phyloP scores from a whole-genome alignment of 2,329 filamentous ascomycete species.

The Cercospora beticola region DNA sequence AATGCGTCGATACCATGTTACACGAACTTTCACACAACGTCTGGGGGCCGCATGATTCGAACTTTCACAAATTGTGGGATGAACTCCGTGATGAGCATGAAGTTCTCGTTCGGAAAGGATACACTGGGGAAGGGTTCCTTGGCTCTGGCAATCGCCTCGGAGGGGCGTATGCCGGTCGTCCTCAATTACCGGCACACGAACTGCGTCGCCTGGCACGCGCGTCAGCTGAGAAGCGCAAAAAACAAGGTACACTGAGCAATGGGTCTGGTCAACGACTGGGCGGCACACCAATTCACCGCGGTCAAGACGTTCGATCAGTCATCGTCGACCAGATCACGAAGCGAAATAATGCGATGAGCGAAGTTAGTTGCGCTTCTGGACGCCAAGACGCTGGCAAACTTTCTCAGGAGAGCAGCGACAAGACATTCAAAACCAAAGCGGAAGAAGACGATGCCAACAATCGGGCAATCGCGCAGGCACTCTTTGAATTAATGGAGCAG shows the following conservation, averaged over 20 bases:
- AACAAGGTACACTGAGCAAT: slow-evolving; percentile 46
- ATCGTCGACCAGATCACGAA: slow-evolving; percentile 69
- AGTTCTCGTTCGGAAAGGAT: slow-evolving; percentile 73
- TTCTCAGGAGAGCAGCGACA: slow-evolving; percentile 63
- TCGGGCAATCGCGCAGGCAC: slow-evolving; percentile 76
- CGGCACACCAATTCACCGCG: slow-evolving; percentile 56
- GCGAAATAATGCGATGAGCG: slow-evolving; percentile 57
- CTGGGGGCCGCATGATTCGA: slow-evolving; percentile 75
- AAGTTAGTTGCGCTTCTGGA: slow-evolving; percentile 70
- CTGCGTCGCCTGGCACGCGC: slow-evolving; percentile 70
- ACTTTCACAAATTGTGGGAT: slow-evolving; percentile 86
- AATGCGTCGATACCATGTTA: slow-evolving; percentile 85
- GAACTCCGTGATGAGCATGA: slow-evolving; percentile 84
- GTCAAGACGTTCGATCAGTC: slow-evolving; percentile 67
- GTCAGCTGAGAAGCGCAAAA: slow-evolving; percentile 64
- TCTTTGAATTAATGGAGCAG: slow-evolving; percentile 83
- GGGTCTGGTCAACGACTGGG: slow-evolving; percentile 73
- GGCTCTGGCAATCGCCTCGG: slow-evolving; percentile 73
- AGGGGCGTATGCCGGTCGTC: slow-evolving; percentile 47
- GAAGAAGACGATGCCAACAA: slow-evolving; percentile 90
- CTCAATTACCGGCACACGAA: slow-evolving; percentile 67
- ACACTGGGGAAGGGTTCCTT: slow-evolving; percentile 86
- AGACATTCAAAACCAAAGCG: slow-evolving; percentile 78
- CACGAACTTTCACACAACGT: slow-evolving; percentile 92
- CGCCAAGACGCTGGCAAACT: slow-evolving; percentile 67